Evolutionary conservation across 2,329 filamentous ascomycete species (phyloP).

Genomic region (Talaromyces sp.): DNA sequence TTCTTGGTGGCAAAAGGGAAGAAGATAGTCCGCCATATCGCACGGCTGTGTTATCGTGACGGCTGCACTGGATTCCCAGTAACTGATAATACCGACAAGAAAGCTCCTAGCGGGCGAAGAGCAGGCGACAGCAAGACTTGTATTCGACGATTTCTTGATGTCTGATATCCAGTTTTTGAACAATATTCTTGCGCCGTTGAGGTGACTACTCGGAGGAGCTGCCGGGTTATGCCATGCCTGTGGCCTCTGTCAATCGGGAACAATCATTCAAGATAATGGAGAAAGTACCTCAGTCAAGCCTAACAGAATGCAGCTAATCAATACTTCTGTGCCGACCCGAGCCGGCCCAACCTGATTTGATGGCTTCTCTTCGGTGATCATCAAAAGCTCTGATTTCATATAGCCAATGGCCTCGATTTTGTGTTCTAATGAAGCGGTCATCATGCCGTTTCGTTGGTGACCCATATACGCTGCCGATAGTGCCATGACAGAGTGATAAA

Average conservation of each 20-base stretch:
- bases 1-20: not conserved
- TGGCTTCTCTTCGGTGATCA: not conserved
- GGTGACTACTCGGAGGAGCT: not conserved
- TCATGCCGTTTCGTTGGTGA: not conserved
- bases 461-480: not conserved
- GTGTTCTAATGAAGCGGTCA: not conserved
- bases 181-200: not conserved
- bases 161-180: conserved; percentile 3
- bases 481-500: not conserved
- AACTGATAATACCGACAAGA: not conserved
- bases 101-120: not conserved
- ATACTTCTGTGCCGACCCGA: not conserved
- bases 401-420: not conserved
- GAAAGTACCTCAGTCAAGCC: not conserved
- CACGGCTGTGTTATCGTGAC: not conserved
- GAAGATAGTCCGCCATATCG: not conserved
- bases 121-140: not conserved
- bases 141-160: not conserved
- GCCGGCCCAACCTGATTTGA: not conserved
- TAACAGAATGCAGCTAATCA: not conserved
- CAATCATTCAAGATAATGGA: not conserved
- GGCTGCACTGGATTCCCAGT: not conserved
- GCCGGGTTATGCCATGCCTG: conserved; percentile 3
- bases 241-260: not conserved
- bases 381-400: not conserved